Evolutionary conservation across 352 stramenopile species (phyloP).

Genomic region (Phytophthora niederhauseri): DNA sequence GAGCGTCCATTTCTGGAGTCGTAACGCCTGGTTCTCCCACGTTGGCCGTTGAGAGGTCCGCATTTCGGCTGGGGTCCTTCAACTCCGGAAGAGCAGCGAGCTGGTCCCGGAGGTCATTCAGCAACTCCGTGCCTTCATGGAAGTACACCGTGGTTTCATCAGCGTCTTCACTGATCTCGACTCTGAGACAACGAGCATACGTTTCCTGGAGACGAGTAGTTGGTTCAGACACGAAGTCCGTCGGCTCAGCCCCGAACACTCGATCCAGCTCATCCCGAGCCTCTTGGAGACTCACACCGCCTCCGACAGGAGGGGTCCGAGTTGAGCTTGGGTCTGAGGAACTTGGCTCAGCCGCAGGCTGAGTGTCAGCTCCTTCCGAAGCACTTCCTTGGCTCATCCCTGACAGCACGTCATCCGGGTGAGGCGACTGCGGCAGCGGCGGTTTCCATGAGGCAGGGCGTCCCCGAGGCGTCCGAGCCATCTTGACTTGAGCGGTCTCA

Average conservation of each 20-base stretch:
- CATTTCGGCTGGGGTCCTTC: constrained; percentile 1
- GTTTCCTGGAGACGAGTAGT: neutral
- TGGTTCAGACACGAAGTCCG: too few relatives aligned
- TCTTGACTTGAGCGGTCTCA: too few relatives aligned
- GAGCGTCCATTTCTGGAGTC: neutral
- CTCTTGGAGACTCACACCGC: too few relatives aligned
- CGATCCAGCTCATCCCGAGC: neutral
- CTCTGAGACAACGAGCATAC: neutral
- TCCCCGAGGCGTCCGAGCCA: too few relatives aligned
- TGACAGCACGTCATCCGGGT: too few relatives aligned
- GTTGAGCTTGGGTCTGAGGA: too few relatives aligned
- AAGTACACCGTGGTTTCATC: constrained; percentile 5
- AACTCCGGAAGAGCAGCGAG: constrained; percentile 3
- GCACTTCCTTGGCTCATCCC: too few relatives aligned
- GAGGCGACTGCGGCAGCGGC: too few relatives aligned
- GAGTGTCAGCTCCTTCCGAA: too few relatives aligned
- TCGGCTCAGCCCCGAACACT: neutral
- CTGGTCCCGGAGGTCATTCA: constrained; percentile 5
- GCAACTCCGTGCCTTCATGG: constrained; percentile 14
- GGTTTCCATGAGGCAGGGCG: too few relatives aligned
- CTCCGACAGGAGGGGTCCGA: too few relatives aligned
- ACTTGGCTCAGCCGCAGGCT: too few relatives aligned
- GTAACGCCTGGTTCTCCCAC: neutral
- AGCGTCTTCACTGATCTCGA: neutral
- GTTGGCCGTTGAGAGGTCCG: neutral